These are phyloP conservation scores for Prunus fruticosa DNA, from an alignment of 306 rosid species.

Conservation along the genomic window DNA sequence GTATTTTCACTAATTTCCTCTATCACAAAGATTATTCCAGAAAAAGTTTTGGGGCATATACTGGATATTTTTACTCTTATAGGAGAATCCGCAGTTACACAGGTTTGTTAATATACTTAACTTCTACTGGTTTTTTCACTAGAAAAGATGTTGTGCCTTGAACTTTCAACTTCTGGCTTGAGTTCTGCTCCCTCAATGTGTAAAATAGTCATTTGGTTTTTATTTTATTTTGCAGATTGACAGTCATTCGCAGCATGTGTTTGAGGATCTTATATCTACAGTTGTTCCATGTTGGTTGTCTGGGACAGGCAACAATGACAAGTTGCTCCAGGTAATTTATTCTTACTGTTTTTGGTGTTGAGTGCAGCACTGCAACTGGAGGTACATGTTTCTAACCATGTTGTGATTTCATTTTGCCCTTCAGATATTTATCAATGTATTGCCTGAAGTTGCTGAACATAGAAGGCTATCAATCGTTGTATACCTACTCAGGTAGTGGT, in stretches of 20 bases:
- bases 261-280: constrained; percentile 77
- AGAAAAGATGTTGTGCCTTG: background rate
- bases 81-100: constrained; percentile 73
- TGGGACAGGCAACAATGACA: constrained; percentile 56
- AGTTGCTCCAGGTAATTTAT: constrained; percentile 63
- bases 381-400: constrained; percentile 10
- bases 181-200: background rate
- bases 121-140: background rate
- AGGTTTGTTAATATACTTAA: constrained; percentile 45
- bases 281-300: constrained; percentile 92
- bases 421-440: constrained; percentile 62
- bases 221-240: constrained; percentile 50
- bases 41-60: constrained; percentile 55
- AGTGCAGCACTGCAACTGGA: background rate
- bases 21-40: constrained; percentile 59
- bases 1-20: constrained; percentile 62
- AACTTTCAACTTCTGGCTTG: background rate
- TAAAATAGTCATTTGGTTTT: background rate
- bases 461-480: constrained; percentile 63
- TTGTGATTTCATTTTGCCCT: constrained; percentile 27
- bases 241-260: constrained; percentile 68
- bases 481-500: constrained; percentile 60
- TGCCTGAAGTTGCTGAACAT: constrained; percentile 80
- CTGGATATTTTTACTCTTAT: constrained; percentile 62
- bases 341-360: constrained; percentile 10